Base-by-base conservation (phyloP, 768 basidiomycete genomes). In the Tulasnella sp. region DNA sequence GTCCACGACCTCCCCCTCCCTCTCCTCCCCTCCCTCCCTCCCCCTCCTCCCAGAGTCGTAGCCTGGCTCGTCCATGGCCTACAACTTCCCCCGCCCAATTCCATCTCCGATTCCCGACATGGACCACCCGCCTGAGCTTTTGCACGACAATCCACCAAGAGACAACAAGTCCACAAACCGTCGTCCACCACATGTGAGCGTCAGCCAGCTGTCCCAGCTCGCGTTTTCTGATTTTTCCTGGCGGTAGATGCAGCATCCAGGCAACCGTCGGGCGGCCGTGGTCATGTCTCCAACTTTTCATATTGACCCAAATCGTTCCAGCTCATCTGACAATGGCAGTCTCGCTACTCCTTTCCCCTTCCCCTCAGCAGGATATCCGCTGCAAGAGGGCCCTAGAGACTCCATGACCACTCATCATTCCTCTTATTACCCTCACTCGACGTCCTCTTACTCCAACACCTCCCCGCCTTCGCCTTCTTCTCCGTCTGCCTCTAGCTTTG, bases 371-470 rank as follows among this genome's bases (percentile, higher is more conserved):
- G 35, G 20, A 35, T 55, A 40, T 44, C 71, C 51, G 18, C 5
- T 71, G 39, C 75, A 73, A 15, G 29, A 61, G 18, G 78, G 57
- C 2, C 46, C 74, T 39, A 75, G 77, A 70, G 86, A 87, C 81
- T 90, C 89, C 35, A 73, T 88, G 10, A 85, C 89, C 44, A 92
- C 91, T 3, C 89, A 90, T 70, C 85, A 89, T 78, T 92, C 92
- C 3, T 88, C 87, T 13, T 87, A 87, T n/a, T 90, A 76, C 55
- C 48, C 75, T 55, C 57, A 76, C 35, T 61, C 57, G 32, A 16
- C 91, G 20, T 93, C 93, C 5, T 94, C 93, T 20, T 90, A 91
- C 75, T 92, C 91, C 5, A 90, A 86, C 37, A 85, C 88, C 23
- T 91, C 90, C 44, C 92, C 91, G 26, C 87, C 85, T 80, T 91